Conservation (phyloP, 2,329 filamentous ascomycete species). For the Thielaviopsis ethacetica region DNA sequence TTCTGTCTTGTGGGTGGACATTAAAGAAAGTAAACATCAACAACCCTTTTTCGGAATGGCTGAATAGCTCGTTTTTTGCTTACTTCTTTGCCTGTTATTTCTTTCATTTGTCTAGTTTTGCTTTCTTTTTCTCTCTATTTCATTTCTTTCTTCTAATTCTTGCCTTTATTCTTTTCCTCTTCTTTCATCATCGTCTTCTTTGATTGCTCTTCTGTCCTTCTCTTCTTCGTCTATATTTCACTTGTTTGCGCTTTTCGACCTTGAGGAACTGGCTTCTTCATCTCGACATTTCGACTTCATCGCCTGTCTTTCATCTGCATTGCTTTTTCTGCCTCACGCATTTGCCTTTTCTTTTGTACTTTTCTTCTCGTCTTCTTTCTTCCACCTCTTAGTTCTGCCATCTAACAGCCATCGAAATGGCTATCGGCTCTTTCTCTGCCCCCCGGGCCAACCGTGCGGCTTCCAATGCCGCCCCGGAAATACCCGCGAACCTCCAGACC, state of each 20-base stretch:
- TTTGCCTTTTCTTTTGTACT: neutral
- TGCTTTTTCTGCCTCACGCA: neutral
- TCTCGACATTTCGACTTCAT: neutral
- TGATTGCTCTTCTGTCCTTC: neutral
- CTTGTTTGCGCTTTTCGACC: neutral
- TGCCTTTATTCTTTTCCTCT: neutral
- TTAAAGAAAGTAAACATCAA: neutral
- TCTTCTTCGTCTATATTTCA: neutral
- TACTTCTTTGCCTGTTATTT: neutral
- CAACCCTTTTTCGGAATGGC: neutral
- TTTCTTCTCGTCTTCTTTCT: neutral
- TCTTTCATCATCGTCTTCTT: neutral
- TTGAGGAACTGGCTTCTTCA: neutral
- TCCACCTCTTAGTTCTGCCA: neutral
- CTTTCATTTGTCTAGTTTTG: neutral
- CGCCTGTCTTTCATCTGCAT: neutral
- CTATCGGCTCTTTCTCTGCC: neutral
- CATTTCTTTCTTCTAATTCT: neutral
- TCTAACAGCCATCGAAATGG: neutral
- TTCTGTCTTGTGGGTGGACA: neutral
- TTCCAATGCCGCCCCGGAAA: slow-evolving; percentile 9
- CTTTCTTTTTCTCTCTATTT: neutral
- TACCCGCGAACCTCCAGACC: slow-evolving; percentile 23
- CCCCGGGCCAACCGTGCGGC: neutral
- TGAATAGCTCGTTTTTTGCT: neutral